Evolutionary conservation across 139 green algal species (phyloP), one percentile per base, ranked within the genome.

Genomic region (Tetraselmis chui): DNA sequence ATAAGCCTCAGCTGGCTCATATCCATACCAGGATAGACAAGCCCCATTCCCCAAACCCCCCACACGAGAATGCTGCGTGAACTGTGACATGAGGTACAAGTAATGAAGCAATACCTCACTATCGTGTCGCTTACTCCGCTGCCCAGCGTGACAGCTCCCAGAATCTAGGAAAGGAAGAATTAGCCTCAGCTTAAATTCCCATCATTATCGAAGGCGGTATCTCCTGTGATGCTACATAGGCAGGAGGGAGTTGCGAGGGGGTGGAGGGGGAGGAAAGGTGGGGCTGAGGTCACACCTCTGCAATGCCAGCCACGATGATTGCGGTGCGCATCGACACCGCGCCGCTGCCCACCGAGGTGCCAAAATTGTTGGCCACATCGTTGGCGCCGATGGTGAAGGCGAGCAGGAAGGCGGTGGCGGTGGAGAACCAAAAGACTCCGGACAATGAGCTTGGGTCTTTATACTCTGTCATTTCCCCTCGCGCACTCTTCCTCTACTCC

Each of bases 361-460:
- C 87, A 81, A 91, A 91, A 26, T 83, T 58, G 74, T 91, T 91
- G 28, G 85, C 88, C 0, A 89, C 85, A 67, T 87, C 81, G 76
- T 88, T 87, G 29, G 87, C 87, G 28, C 86, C 86, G 31, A 89
- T 85, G 28, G 45, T 82, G 78, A 79, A 89, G 2, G 86, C 86
- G 59, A 84, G 85, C 74, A 89, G 84, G 32, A 88, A 86, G 22
- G 84, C 78, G 45, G 45, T 67, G 45, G 18, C 45, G 18, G 45
- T 67, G 45, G 45, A 67, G 45, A 67, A 67, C 45, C 45, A 67
- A 18, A 67, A 67, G 18, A 67, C 45, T 5, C 45, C 45, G 45
- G 11, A 25, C 45, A 67, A 18, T 18, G 5, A 5, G 5, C 11
- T 67, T 18, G 45, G 45, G 11, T 67, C 45, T 18, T 67, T 5